Evolutionary conservation across 441 rosid species (phyloP).

Genomic region (Pelargonium australe): DNA sequence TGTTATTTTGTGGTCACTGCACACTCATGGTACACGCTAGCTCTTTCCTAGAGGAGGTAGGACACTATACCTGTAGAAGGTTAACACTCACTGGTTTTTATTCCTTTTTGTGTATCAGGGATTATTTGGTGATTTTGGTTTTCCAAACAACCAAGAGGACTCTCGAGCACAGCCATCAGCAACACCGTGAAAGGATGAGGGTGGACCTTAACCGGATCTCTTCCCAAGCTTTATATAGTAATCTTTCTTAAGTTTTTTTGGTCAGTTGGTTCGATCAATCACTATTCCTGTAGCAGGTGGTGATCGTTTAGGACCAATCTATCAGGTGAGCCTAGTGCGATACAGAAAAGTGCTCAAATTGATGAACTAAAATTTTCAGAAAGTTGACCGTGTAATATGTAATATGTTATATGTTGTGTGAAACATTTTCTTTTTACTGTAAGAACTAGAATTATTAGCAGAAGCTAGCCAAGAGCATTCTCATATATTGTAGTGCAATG

Average conservation of each 20-base stretch:
- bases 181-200: slow-evolving; percentile 23
- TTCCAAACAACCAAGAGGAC: slow-evolving; percentile 32
- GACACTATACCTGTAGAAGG: slow-evolving; percentile 2
- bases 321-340: not conserved
- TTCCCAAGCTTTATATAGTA: not conserved
- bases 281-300: not conserved
- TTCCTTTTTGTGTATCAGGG: slow-evolving; percentile 39
- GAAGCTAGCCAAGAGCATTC: too few species aligned
- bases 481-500: too few species aligned
- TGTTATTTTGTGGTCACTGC: not conserved
- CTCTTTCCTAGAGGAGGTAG: not conserved
- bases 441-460: too few species aligned
- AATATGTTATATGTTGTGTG: too few species aligned
- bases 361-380: not conserved
- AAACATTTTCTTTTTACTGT: too few species aligned
- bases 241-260: not conserved
- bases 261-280: not conserved
- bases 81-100: slow-evolving; percentile 8
- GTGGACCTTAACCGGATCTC: not conserved
- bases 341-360: not conserved
- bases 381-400: too few species aligned
- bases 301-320: not conserved
- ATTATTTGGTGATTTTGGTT: slow-evolving; percentile 51
- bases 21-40: not conserved
- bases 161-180: slow-evolving; percentile 19